Evolutionary conservation across 2,329 filamentous ascomycete genomes (phyloP).

Genomic region (Pestalotiopsis sp.): DNA sequence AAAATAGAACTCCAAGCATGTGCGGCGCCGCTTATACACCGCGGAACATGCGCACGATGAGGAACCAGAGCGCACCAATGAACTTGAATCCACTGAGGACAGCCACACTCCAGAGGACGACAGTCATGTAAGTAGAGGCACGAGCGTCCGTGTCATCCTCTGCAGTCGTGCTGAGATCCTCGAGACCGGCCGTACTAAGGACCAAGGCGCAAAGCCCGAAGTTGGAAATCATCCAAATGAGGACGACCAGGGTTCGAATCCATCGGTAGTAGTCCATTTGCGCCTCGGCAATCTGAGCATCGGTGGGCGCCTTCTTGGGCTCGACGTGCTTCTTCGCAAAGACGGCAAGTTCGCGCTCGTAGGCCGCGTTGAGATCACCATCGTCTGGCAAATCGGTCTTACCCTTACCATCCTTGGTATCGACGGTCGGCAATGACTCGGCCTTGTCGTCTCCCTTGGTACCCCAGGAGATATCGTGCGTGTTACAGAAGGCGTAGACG

Average conservation of each 20-base stretch:
- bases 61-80: constrained; percentile 85
- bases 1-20: not conserved
- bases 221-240: constrained; percentile 97
- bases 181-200: constrained; percentile 80
- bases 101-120: constrained; percentile 88
- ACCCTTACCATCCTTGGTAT: constrained; percentile 82
- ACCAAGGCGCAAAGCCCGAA: constrained; percentile 86
- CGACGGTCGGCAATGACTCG: constrained; percentile 85
- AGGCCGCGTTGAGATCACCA: constrained; percentile 91
- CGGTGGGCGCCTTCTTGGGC: constrained; percentile 63
- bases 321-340: constrained; percentile 76
- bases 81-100: constrained; percentile 85
- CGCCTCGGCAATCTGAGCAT: constrained; percentile 67
- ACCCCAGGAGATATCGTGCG: constrained; percentile 96
- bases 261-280: constrained; percentile 99
- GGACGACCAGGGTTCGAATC: constrained; percentile 87
- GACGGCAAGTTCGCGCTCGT: constrained; percentile 78
- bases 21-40: constrained; percentile 49
- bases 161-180: constrained; percentile 59
- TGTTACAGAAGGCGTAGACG: constrained; percentile 98
- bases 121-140: constrained; percentile 80
- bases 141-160: constrained; percentile 52
- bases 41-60: constrained; percentile 85
- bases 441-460: constrained; percentile 98
- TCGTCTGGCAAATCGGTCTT: constrained; percentile 97